phyloP scores from a whole-genome alignment of 2,329 filamentous ascomycete genomes.

The Polychaeton citri region DNA sequence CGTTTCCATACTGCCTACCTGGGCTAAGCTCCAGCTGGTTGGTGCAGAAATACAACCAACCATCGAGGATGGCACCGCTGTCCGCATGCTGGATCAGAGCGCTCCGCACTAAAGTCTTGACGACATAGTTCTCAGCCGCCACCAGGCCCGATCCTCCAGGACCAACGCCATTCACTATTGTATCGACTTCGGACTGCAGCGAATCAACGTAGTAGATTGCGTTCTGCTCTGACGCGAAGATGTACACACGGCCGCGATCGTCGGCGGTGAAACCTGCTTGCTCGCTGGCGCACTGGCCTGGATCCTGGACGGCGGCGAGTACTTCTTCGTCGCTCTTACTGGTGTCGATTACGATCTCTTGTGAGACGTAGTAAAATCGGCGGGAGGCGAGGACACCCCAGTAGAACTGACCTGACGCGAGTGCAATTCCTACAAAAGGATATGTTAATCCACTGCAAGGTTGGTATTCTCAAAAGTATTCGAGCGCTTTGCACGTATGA shows the following conservation, averaged over 20 bases:
- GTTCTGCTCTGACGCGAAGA: slow-evolving; percentile 30
- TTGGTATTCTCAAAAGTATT: too few species aligned
- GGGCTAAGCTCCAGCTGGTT: slow-evolving; percentile 28
- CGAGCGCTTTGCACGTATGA: too few species aligned
- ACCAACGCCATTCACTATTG: slow-evolving; percentile 22
- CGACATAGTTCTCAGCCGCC: slow-evolving; percentile 23
- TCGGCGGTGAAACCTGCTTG: slow-evolving; percentile 32
- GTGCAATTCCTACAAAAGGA: slow-evolving; percentile 18
- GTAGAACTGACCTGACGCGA: slow-evolving; percentile 28
- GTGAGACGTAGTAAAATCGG: slow-evolving; percentile 28
- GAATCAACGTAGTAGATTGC: slow-evolving; percentile 32
- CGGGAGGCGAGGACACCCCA: slow-evolving; percentile 30
- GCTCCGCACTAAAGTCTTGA: slow-evolving; percentile 27
- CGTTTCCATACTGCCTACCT: slow-evolving; percentile 25
- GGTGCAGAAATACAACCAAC: slow-evolving; percentile 30
- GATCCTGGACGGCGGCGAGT: slow-evolving; percentile 23
- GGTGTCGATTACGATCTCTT: slow-evolving; percentile 20
- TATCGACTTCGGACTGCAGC: slow-evolving; percentile 19
- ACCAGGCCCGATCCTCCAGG: slow-evolving; percentile 22
- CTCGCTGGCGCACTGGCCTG: slow-evolving; percentile 27
- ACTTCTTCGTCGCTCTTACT: slow-evolving; percentile 23
- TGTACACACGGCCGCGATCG: slow-evolving; percentile 28
- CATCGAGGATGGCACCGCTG: slow-evolving; percentile 26
- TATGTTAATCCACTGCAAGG: slow-evolving; percentile 23
- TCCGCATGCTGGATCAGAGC: slow-evolving; percentile 31